A percentile compares a stretch with the other conserved stretches of the same genome.
Evolutionary conservation across 352 stramenopile genomes (phyloP).

Genomic region (Lagenidium giganteum): DNA sequence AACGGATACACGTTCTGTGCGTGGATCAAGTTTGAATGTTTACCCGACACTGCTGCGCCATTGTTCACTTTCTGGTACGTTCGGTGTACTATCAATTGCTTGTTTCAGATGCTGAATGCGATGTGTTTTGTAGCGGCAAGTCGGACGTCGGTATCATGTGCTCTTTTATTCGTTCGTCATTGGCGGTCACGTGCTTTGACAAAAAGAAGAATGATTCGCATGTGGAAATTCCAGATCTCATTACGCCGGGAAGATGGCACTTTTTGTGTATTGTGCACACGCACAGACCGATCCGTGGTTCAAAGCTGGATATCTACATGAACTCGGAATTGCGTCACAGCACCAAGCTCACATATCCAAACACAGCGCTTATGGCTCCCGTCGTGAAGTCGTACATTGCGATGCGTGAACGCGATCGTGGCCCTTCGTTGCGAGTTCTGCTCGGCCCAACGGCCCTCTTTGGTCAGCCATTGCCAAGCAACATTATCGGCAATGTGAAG

Average conservation of each 20-base stretch:
- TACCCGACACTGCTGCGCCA: conserved; percentile 61
- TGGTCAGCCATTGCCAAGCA: conserved; percentile 25
- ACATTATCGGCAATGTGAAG: conserved; percentile 27
- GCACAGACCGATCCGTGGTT: conserved; percentile 78
- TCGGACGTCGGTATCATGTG: conserved; percentile 73
- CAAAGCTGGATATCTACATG: conserved; percentile 77
- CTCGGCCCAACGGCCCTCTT: conserved; percentile 46
- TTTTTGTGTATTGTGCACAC: conserved; percentile 82
- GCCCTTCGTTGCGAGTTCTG: conserved; percentile 49
- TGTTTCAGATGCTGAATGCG: neutral
- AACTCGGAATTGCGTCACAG: conserved; percentile 72
- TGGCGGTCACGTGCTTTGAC: conserved; percentile 80
- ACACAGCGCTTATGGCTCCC: conserved; percentile 65
- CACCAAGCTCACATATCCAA: conserved; percentile 72
- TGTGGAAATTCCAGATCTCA: conserved; percentile 61
- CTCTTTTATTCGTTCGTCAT: conserved; percentile 68
- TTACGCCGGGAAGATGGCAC: conserved; percentile 68
- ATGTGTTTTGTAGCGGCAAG: conserved; percentile 35
- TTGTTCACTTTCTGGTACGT: conserved; percentile 76
- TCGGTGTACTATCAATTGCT: neutral
- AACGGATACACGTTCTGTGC: conserved; percentile 84
- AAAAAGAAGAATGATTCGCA: conserved; percentile 85
- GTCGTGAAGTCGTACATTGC: conserved; percentile 76
- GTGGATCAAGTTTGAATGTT: conserved; percentile 81
- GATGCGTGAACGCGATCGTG: conserved; percentile 70